Conservation (phyloP, 139 green algal genomes). For the Coccomyxa sp. region DNA sequence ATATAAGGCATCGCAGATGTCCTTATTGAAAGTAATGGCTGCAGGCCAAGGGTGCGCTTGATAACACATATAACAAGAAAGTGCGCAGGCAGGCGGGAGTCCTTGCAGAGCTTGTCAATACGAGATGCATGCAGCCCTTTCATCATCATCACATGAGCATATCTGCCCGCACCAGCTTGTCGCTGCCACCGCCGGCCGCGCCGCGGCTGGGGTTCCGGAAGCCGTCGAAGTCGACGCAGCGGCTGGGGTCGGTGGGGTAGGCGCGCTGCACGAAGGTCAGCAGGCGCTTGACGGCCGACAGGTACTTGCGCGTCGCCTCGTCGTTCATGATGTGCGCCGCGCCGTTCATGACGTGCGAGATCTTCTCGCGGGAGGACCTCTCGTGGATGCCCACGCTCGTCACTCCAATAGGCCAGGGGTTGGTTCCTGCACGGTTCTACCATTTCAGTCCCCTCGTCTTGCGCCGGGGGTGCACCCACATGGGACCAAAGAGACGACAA, state of each 20-base stretch:
- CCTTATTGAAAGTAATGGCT: background rate
- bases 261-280: constrained; percentile 81
- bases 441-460: no score
- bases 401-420: constrained; percentile 96
- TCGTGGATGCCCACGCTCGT: constrained; percentile 86
- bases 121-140: background rate
- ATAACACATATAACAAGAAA: background rate
- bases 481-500: no score
- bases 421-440: constrained; percentile 74
- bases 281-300: constrained; percentile 84
- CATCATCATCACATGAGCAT: background rate
- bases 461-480: no score
- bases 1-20: no score
- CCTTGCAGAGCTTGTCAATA: background rate
- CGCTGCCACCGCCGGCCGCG: constrained; percentile 40
- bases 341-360: constrained; percentile 59
- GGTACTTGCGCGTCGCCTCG: constrained; percentile 94
- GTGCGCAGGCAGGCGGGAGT: background rate
- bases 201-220: constrained; percentile 48
- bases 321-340: constrained; percentile 99
- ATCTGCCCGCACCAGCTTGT: constrained; percentile 35
- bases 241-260: constrained; percentile 80
- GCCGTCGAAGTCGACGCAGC: constrained; percentile 79
- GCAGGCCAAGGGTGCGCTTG: background rate
- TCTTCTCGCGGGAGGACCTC: constrained; percentile 94